A percentile compares a stretch with the other conserved stretches of the same genome.
phyloP scores from a whole-genome alignment of 2,329 filamentous ascomycete genomes.

The Albifimbria verrucaria region DNA sequence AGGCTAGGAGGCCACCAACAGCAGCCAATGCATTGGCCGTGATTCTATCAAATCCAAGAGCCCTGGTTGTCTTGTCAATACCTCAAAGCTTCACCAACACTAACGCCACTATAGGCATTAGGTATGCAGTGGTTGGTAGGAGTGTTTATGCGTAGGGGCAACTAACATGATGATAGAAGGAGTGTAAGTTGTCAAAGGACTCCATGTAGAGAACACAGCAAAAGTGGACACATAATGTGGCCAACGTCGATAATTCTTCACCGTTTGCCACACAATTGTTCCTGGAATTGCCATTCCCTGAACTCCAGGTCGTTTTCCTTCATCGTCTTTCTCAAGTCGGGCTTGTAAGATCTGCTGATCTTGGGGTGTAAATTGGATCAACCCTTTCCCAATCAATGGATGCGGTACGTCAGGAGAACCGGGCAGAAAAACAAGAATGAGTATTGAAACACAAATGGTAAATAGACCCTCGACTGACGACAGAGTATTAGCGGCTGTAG shows the following conservation, averaged over 20 bases:
- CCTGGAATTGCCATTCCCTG: conserved; percentile 34
- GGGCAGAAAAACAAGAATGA: conserved; percentile 39
- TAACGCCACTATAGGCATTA: no score
- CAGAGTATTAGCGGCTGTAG: background rate
- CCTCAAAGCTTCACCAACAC: background rate
- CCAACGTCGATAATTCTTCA: conserved; percentile 43
- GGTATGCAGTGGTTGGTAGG: no score
- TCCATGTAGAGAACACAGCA: conserved; percentile 50
- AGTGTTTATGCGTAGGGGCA: no score
- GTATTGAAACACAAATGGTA: conserved; percentile 35
- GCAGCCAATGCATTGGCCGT: conserved; percentile 43
- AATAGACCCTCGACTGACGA: conserved; percentile 40
- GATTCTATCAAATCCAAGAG: conserved; percentile 41
- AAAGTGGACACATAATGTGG: conserved; percentile 47
- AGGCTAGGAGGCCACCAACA: conserved; percentile 36
- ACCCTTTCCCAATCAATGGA: conserved; percentile 34
- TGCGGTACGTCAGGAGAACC: conserved; percentile 37
- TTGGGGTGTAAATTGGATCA: conserved; percentile 33
- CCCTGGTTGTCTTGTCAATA: conserved; percentile 15
- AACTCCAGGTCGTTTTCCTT: conserved; percentile 23
- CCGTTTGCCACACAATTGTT: conserved; percentile 37
- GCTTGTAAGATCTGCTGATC: conserved; percentile 30
- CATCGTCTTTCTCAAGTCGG: conserved; percentile 31
- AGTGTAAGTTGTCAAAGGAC: conserved; percentile 48
- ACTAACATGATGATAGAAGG: conserved; percentile 40